Base-by-base conservation (phyloP, 2,329 filamentous ascomycete genomes). In the Aspergillus calidoustus region DNA sequence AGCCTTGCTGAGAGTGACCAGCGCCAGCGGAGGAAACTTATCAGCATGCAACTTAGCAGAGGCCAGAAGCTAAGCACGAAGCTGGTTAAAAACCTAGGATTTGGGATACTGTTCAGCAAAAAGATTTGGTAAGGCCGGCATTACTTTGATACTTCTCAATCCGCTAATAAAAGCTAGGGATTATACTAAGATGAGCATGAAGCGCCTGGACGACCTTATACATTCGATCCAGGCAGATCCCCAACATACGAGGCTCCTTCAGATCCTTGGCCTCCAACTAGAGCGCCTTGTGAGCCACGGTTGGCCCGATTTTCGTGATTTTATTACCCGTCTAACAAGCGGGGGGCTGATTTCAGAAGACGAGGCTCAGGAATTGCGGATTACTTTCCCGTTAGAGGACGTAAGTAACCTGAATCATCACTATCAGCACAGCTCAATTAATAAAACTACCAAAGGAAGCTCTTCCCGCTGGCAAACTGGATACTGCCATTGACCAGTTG, bases 151-250 rank as follows among this genome's bases (percentile, higher is more conserved):
- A 51, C 48, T 30, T 60, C 61, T 52, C 57, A 19, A 17, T 31
- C 25, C 55, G 46, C 22, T 59, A 59, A 62, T 46, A 49, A n/a
- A 23, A 31, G 9, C n/a, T 47, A 66, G 62, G 56, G 34, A 63
- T 22, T 64, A 60, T 48, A 57, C 57, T 23, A 64, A 64, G 47
- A 62, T 62, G 28, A 54, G 23, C 23, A 55, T 23, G 15, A 49
- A 53, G 38, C n/a, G 56, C 13, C 50, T 66, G 15, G 53, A 62
- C 52, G 38, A 31, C 17, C 48, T 64, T 15, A 59, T 66, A 23
- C 43, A 48, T 28, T 44, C 53, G 30, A 57, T 68, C 58, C 31
- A 68, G 38, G 59, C 38, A 53, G 53, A 71, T n/a, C n/a, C n/a
- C n/a, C n/a, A n/a, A n/a, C n/a, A n/a, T n/a, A n/a, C n/a, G n/a